phyloP scores from a whole-genome alignment of 768 basidiomycete species.

The Termitomyces sp. region DNA sequence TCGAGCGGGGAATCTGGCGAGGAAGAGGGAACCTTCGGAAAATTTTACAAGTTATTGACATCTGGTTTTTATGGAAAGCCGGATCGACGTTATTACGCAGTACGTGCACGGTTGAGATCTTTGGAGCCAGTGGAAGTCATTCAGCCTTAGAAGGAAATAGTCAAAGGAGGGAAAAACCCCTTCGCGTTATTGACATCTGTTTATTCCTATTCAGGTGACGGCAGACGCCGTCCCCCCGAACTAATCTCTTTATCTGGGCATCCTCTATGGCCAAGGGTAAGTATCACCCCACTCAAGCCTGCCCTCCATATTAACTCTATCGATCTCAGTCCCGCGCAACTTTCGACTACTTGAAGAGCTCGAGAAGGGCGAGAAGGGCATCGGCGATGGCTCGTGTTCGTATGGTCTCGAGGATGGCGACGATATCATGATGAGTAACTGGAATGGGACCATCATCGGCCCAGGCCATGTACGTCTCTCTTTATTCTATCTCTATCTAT shows the following conservation, averaged over 20 bases:
- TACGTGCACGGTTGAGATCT: no score
- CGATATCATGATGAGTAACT: conserved; percentile 96
- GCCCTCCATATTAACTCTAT: no score
- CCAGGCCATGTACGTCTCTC: conserved; percentile 84
- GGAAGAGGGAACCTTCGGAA: no score
- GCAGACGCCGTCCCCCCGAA: neutral
- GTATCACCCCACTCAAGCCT: no score
- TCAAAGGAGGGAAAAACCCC: no score
- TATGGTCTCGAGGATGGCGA: conserved; percentile 95
- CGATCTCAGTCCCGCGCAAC: conserved; percentile 80
- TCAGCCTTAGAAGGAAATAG: no score
- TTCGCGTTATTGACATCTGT: neutral
- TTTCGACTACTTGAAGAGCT: conserved; percentile 97
- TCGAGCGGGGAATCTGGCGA: no score
- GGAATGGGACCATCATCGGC: conserved; percentile 99
- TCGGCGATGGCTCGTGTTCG: conserved; percentile 96
- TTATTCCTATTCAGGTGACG: neutral
- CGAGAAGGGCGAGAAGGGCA: conserved; percentile 99
- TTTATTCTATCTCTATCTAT: neutral
- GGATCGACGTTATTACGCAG: no score
- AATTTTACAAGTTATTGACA: no score
- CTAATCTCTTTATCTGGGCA: conserved; percentile 4
- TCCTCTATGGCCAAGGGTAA: conserved; percentile 51
- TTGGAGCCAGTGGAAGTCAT: no score
- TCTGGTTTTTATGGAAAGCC: no score